Base-by-base conservation (phyloP, 2,329 filamentous ascomycete genomes). In the Ceratocystis albifundus region DNA sequence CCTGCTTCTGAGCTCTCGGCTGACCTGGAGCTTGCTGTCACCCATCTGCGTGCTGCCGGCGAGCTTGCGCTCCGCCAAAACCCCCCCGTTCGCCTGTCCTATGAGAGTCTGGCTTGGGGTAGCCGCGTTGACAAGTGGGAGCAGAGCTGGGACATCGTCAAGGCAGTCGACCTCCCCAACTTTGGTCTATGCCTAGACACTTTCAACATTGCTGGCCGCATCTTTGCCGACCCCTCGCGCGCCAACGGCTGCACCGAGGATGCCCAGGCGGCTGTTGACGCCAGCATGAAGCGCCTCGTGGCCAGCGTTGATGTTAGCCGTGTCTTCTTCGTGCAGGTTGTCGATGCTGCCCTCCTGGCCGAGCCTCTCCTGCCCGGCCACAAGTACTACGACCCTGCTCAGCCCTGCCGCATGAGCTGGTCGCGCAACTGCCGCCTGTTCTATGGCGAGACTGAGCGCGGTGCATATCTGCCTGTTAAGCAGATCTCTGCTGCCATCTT, bases 101-200 rank as follows among this genome's bases (percentile, higher is more conserved):
- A 89, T 73, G 89, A 94, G 74, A 83, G 82, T 7, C 77, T 93
- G 2, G 84, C 82, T 70, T 93, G 86, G 83, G 88, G 87, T 8
- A 90, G 87, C 0, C 80, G 84, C 64, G 77, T 86, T 67, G 80
- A 89, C 72, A 84, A 79, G 0, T 93, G 89, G 89, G 88, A 91
- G 72, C 76, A 77, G 10, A 84, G 82, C 69, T 93, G 87, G 86
- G 82, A 86, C 5, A 77, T 90, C 1, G 84, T 91, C 0, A 75
- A 79, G 70, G 76, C 76, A 2, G 87, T 91, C 32, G 79, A 89
- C 73, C 75, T 87, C 6, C 74, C 80, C 7, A 92, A 92, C 74
- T 90, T 92, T 72, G 88, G 88, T 6, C 77, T 90, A 50, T 90
- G 88, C 72, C 78, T 92, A 28, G 88, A 92, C 74, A 89, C 85